phyloP scores from a whole-genome alignment of 177 flowering plant genomes.

The Vitis hybrid region DNA sequence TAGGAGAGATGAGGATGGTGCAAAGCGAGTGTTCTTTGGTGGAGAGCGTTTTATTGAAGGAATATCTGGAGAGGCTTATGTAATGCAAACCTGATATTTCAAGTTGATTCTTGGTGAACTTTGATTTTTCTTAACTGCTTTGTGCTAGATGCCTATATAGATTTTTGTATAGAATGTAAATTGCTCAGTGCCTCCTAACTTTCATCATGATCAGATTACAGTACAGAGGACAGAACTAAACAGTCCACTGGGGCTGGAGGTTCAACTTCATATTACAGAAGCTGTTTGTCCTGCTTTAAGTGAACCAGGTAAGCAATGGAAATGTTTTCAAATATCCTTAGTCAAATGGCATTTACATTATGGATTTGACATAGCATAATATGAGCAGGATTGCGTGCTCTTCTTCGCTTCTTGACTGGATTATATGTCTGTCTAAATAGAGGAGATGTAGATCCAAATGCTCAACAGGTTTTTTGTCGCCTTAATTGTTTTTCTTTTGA shows the following conservation, averaged over 20 bases:
- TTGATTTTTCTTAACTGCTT: constrained; percentile 4
- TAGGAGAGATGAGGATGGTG: constrained; percentile 92
- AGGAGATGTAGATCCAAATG: constrained; percentile 80
- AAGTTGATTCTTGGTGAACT: constrained; percentile 14
- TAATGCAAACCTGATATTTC: constrained; percentile 34
- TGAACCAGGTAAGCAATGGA: constrained; percentile 74
- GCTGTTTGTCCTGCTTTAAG: constrained; percentile 95
- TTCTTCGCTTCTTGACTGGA: constrained; percentile 95
- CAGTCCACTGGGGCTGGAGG: constrained; percentile 92
- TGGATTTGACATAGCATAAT: constrained; percentile 10
- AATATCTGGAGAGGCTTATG: constrained; percentile 94
- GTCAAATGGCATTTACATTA: background rate
- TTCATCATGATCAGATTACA: constrained; percentile 64
- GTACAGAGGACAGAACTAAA: constrained; percentile 87
- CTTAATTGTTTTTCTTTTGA: background rate
- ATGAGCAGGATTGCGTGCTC: constrained; percentile 86
- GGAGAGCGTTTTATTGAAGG: constrained; percentile 98
- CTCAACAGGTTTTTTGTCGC: constrained; percentile 57
- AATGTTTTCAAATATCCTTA: background rate
- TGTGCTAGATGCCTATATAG: background rate
- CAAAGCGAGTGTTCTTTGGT: constrained; percentile 92
- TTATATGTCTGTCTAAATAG: constrained; percentile 89
- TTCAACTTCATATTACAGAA: constrained; percentile 86
- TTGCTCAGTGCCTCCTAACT: constrained; percentile 7
- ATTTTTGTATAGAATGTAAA: constrained; percentile 2